phyloP scores from a whole-genome alignment of 2,329 filamentous ascomycete species.

The Colletotrichum tropicicola region DNA sequence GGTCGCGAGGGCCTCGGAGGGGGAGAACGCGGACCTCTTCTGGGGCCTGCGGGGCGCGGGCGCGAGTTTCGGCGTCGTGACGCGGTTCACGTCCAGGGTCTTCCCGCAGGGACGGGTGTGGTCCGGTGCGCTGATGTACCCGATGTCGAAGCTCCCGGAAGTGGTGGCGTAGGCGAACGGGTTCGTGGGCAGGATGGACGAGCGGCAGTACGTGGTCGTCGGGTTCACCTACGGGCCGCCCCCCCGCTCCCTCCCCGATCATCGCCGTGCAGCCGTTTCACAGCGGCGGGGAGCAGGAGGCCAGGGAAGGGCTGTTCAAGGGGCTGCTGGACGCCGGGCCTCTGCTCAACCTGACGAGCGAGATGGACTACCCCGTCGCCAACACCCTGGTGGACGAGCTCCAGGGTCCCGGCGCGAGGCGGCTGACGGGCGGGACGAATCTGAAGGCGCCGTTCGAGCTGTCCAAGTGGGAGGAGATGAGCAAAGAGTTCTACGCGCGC shows the following conservation, averaged over 20 bases:
- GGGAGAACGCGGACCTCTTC: conserved; percentile 52
- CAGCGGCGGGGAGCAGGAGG: conserved; percentile 47
- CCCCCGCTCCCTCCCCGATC: conserved; percentile 37
- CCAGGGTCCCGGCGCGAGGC: conserved; percentile 46
- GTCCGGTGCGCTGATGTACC: conserved; percentile 39
- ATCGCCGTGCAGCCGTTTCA: conserved; percentile 41
- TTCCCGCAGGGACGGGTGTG: conserved; percentile 43
- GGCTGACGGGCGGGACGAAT: conserved; percentile 52
- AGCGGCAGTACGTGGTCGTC: conserved; percentile 22
- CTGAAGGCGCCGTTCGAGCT: conserved; percentile 50
- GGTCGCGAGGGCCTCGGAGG: conserved; percentile 48
- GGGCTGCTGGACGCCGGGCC: conserved; percentile 47
- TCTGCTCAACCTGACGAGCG: conserved; percentile 44
- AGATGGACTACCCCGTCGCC: conserved; percentile 50
- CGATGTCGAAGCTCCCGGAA: conserved; percentile 35
- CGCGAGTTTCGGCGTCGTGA: conserved; percentile 53
- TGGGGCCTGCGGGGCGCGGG: conserved; percentile 52
- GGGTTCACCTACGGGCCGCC: conserved; percentile 36
- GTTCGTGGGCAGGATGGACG: conserved; percentile 40
- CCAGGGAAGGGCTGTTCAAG: conserved; percentile 41
- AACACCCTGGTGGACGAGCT: conserved; percentile 49
- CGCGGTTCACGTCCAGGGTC: conserved; percentile 44
- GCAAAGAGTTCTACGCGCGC: conserved; percentile 39
- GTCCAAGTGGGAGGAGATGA: conserved; percentile 40
- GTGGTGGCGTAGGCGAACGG: conserved; percentile 38